These are phyloP conservation scores for Fennellomyces sp. DNA, from an alignment of 371 early-diverging fungal genomes.

Conservation along the genomic window DNA sequence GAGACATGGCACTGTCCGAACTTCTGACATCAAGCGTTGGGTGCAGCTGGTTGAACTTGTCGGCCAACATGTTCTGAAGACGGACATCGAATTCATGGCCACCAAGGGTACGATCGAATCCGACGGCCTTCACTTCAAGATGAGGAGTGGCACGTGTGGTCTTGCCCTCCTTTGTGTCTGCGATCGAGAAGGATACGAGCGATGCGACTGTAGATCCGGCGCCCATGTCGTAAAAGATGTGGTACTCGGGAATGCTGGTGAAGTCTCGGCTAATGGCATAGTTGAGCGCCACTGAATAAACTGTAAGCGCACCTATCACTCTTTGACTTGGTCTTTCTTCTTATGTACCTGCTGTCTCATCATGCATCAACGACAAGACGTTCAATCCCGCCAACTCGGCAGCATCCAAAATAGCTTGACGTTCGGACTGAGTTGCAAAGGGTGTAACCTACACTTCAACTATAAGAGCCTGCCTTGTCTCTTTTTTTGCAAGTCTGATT, in stretches of 20 bases:
- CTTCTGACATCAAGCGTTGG: slow-evolving; percentile 46
- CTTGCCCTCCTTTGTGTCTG: slow-evolving; percentile 64
- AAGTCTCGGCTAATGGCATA: slow-evolving; percentile 85
- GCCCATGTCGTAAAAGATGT: slow-evolving; percentile 96
- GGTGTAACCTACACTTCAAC: slow-evolving; percentile 75
- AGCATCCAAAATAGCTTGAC: slow-evolving; percentile 93
- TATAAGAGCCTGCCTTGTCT: background rate
- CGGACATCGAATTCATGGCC: slow-evolving; percentile 86
- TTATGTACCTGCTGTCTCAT: slow-evolving; percentile 85
- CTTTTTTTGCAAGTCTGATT: slow-evolving; percentile 4
- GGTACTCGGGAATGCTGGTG: slow-evolving; percentile 71
- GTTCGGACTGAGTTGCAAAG: slow-evolving; percentile 86
- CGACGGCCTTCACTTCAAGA: slow-evolving; percentile 81
- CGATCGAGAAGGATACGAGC: slow-evolving; percentile 78
- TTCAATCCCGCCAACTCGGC: slow-evolving; percentile 90
- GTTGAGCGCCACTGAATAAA: slow-evolving; percentile 82
- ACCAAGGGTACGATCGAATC: slow-evolving; percentile 86
- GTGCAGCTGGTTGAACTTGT: slow-evolving; percentile 67
- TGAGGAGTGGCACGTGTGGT: slow-evolving; percentile 62
- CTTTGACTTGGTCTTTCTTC: background rate
- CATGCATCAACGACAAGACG: slow-evolving; percentile 84
- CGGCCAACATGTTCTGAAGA: slow-evolving; percentile 76
- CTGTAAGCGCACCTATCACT: background rate
- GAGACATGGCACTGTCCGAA: slow-evolving; percentile 82
- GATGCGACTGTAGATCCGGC: slow-evolving; percentile 93